These are phyloP conservation scores for Chenopodium quinoa DNA, from an alignment of 148 eudicot species.

Conservation along the genomic window DNA sequence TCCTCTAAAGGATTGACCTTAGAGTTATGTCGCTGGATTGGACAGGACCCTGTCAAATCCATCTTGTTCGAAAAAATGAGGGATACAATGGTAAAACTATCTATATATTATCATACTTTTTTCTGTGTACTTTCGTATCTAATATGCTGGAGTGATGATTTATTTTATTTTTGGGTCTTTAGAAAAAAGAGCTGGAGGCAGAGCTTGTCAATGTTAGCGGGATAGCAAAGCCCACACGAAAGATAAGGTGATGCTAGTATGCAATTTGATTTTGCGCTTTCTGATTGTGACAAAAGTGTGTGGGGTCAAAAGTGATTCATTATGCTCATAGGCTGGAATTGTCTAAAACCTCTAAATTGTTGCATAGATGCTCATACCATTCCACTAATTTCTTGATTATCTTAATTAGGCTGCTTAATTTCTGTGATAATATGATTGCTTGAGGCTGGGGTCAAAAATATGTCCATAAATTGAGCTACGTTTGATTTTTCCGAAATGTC, in stretches of 20 bases:
- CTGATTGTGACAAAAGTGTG: neutral
- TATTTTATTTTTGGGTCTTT: conserved; percentile 10
- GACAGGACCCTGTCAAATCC: conserved; percentile 94
- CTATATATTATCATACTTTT: neutral
- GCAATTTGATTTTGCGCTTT: neutral
- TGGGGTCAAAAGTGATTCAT: neutral
- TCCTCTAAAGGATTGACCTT: conserved; percentile 97
- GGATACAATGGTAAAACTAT: conserved; percentile 79
- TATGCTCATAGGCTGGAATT: neutral
- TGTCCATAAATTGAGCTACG: too few species aligned
- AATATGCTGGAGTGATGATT: conserved; percentile 10
- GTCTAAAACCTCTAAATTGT: neutral
- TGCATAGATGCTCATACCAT: neutral
- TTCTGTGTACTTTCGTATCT: neutral
- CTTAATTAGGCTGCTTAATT: too few species aligned
- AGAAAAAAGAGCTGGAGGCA: conserved; percentile 99
- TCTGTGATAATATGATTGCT: too few species aligned
- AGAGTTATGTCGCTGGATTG: conserved; percentile 99
- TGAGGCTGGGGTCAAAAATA: too few species aligned
- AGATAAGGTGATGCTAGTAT: conserved; percentile 60
- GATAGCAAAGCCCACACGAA: conserved; percentile 80
- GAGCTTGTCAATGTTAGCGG: conserved; percentile 91
- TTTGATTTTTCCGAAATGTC: too few species aligned
- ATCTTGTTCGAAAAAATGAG: conserved; percentile 97
- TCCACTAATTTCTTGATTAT: neutral